Base-by-base conservation (phyloP, 768 basidiomycete species). In the Trametes cingulata region DNA sequence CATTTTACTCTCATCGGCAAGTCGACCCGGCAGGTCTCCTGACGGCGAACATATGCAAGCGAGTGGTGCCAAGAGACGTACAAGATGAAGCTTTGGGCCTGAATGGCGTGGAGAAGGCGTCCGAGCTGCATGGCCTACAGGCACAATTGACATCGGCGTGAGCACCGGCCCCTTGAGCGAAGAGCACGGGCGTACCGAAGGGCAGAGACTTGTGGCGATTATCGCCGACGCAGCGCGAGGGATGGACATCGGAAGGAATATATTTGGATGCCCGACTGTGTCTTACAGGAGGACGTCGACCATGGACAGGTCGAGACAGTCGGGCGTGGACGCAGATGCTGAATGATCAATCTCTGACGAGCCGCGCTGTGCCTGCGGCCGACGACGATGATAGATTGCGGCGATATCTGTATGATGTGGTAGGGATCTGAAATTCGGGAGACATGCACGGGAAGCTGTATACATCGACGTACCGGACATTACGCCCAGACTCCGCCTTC, bases 311-410 rank as follows among this genome's bases (percentile, higher is more conserved):
- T n/a, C 2, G 17, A n/a, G 17, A 43, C 20, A 19, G 19, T 43
- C 17, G 22, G 6, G 24, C 19, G 36, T 37, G 49, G 14, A 42
- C 19, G 24, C 51, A n/a, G 39, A 8, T 37, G 4, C 2, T 10
- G 29, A 51, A 19, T 19, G n/a, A 42, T n/a, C 17, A 42, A 22
- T 51, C 46, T 27, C 24, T 24, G 46, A 43, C 12, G 42, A 20
- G 6, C 29, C 29, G 27, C 52, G 52, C 52, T 54, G 52, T 54
- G 52, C 52, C 52, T 54, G 52, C 52, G 41, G 52, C 14, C 29
- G 42, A 52, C 36, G 19, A 22, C 33, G 33, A 36, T 29, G 47
- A 24, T 19, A 20, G 19, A 9, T 9, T 7, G 12, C 22, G 22
- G 22, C 10, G 19, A 6, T 24, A 36, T 49, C 35, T 25, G 43